A percentile compares a stretch with the other conserved stretches of the same genome.
These are phyloP conservation scores for Fusarium musae DNA, from an alignment of 2,329 filamentous ascomycete species.

Conservation along the genomic window DNA sequence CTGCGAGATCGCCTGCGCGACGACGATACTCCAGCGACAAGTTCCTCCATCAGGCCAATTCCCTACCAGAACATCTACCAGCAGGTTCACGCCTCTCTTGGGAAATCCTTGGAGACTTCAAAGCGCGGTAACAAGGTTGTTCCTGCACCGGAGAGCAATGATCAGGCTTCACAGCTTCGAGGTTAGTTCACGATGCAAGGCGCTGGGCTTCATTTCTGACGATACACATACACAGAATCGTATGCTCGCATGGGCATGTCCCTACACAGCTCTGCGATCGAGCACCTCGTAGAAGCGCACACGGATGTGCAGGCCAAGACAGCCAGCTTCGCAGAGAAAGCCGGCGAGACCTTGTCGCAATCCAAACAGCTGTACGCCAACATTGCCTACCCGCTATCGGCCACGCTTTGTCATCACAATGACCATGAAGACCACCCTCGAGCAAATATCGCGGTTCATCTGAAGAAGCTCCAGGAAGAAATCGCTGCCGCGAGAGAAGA, in stretches of 20 bases:
- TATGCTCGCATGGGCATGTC: constrained; percentile 39
- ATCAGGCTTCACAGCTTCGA: constrained; percentile 30
- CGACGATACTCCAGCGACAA: constrained; percentile 20
- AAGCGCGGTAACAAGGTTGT: neutral
- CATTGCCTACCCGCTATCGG: constrained; percentile 47
- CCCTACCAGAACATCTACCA: constrained; percentile 36
- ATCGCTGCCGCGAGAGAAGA: constrained; percentile 41
- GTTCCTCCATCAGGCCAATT: neutral
- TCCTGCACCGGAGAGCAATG: neutral
- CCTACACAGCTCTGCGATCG: constrained; percentile 7
- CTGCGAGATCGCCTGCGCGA: constrained; percentile 47
- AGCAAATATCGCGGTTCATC: constrained; percentile 44
- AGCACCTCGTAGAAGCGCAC: constrained; percentile 39
- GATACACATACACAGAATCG: constrained; percentile 6
- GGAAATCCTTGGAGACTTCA: neutral
- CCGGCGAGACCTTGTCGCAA: constrained; percentile 21
- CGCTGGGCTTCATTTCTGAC: neutral
- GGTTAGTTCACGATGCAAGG: constrained; percentile 9
- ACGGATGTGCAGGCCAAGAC: constrained; percentile 38
- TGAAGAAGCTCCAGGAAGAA: constrained; percentile 37
- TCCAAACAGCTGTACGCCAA: constrained; percentile 46
- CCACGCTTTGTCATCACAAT: constrained; percentile 47
- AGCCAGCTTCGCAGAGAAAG: constrained; percentile 30
- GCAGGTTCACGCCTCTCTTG: constrained; percentile 42
- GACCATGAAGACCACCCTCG: constrained; percentile 30